These are phyloP conservation scores for Pleurotus salmoneostramineus DNA, from an alignment of 768 basidiomycete species.

Conservation along the genomic window DNA sequence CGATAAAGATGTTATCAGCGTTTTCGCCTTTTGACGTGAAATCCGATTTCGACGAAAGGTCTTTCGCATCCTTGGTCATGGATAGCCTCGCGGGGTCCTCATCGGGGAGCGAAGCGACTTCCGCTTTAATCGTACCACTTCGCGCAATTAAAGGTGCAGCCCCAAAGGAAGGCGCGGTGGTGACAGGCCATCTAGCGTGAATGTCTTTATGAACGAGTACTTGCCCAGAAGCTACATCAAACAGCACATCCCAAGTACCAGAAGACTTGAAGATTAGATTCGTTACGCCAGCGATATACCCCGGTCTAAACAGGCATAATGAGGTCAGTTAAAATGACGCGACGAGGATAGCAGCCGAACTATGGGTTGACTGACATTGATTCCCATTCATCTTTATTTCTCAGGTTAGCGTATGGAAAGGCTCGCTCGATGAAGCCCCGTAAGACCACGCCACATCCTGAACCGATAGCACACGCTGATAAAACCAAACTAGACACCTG, in stretches of 20 bases:
- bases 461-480: conserved; percentile 90
- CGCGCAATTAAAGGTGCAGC: conserved; percentile 44
- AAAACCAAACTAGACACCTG: conserved; percentile 90
- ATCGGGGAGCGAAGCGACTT: conserved; percentile 58
- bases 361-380: conserved; percentile 55
- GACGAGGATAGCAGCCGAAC: neutral
- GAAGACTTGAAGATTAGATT: conserved; percentile 94
- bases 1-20: conserved; percentile 85
- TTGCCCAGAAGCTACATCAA: conserved; percentile 84
- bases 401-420: conserved; percentile 93
- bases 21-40: conserved; percentile 54
- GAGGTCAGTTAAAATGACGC: neutral
- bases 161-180: conserved; percentile 30
- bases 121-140: conserved; percentile 61
- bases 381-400: conserved; percentile 86
- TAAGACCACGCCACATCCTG: conserved; percentile 82
- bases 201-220: conserved; percentile 91
- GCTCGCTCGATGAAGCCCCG: conserved; percentile 87
- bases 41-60: conserved; percentile 51
- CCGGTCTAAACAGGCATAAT: conserved; percentile 50
- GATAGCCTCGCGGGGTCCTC: conserved; percentile 58
- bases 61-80: conserved; percentile 35
- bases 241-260: conserved; percentile 88
- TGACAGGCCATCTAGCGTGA: conserved; percentile 47
- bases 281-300: conserved; percentile 95